These are phyloP conservation scores for Gossypium stocksii DNA, from an alignment of 345 rosid genomes.

Conservation along the genomic window DNA sequence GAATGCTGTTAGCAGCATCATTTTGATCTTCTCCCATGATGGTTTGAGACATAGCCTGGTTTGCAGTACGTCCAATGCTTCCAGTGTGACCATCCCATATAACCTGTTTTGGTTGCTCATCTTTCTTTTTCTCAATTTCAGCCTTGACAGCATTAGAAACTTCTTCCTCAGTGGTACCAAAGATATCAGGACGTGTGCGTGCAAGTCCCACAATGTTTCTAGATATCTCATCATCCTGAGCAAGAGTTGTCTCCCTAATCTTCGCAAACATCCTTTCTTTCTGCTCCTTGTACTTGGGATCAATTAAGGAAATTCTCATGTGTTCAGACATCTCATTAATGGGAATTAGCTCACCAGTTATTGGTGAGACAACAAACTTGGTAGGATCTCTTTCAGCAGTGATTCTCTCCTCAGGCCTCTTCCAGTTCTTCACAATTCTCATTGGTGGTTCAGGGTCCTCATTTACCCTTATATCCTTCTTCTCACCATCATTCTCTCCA, in stretches of 20 bases:
- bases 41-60: constrained; percentile 73
- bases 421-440: constrained; percentile 92
- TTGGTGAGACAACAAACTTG: constrained; percentile 74
- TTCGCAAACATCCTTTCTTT: constrained; percentile 93
- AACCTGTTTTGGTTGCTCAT: constrained; percentile 87
- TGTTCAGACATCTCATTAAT: constrained; percentile 91
- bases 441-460: constrained; percentile 77
- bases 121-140: constrained; percentile 89
- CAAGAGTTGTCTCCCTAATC: constrained; percentile 88
- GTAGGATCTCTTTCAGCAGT: constrained; percentile 77
- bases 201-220: constrained; percentile 87
- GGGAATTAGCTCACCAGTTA: constrained; percentile 85
- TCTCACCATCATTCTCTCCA: constrained; percentile 46
- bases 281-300: constrained; percentile 93
- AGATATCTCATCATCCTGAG: constrained; percentile 87
- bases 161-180: constrained; percentile 94
- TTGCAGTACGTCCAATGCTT: constrained; percentile 90
- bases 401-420: constrained; percentile 88
- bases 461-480: constrained; percentile 27
- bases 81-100: constrained; percentile 96
- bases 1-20: constrained; percentile 38
- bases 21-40: constrained; percentile 52
- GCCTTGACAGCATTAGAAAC: constrained; percentile 93
- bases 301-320: constrained; percentile 83
- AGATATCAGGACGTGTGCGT: constrained; percentile 82